Evolutionary conservation across 805 yeast species (phyloP), one percentile per base, ranked within the genome.

Genomic region (Groenewaldozyma tartarivorans): DNA sequence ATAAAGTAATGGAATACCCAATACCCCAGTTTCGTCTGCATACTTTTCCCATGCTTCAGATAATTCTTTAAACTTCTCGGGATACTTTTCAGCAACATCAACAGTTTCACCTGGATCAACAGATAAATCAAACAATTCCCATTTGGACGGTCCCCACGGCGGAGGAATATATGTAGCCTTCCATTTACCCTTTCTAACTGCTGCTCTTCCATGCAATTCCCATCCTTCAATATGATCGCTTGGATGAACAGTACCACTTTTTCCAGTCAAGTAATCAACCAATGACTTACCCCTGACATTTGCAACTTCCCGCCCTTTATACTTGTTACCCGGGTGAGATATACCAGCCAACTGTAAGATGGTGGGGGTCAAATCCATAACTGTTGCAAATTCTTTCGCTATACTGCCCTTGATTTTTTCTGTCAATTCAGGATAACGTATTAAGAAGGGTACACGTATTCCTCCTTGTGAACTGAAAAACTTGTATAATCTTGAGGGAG

Each of bases 391-490:
- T 17, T 11, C 31, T 11, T 40, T 35, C 20, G 43, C 43, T 20
- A 39, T 22, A 19, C 13, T 11, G 13, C 35, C 22, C 6, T 5
- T 6, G 16, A 7, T 6, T 21, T 48, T 43, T 7, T 36, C 39
- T n/a, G n/a, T n/a, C 5, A 63, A 36, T 4, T 58, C 55, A 0
- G 77, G 78, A 48, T 65, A 64, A 43, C 63, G 64, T 4, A 74
- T 49, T 38, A 75, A 66, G 43, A 74, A 57, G 0, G 80, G 81
- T 50, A 77, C 74, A 17, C 76, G 65, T 18, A 74, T 70, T 6
- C 79, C 81, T 20, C 80, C 81, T 52, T 75, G 80, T 3, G 73
- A 62, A 3, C 77, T 68, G 72, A 75, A 75, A 64, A 67, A 67
- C 50, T 75, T 75, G 54, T 66, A 72, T 70, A 71, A 69, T 42